Evolutionary conservation across 1,284 basidiomycete genomes (phyloP).

Genomic region (Ceratobasidium sp.): DNA sequence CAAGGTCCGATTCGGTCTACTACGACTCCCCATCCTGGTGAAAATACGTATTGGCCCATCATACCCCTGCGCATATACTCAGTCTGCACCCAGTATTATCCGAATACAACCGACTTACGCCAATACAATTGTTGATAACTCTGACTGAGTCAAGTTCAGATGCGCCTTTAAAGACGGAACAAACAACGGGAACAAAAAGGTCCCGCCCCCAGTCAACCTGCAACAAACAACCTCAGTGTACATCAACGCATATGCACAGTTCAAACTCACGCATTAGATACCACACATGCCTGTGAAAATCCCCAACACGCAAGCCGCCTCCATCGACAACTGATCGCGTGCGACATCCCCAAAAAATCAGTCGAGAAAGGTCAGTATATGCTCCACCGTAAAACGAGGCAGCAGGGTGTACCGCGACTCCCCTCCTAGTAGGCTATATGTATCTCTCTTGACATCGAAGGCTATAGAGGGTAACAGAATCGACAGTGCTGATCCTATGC

Average conservation of each 20-base stretch:
- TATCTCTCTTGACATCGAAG: neutral
- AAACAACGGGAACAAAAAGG: slow-evolving; percentile 62
- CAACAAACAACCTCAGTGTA: no score
- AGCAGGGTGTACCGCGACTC: no score
- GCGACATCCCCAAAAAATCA: slow-evolving; percentile 1
- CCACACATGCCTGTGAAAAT: slow-evolving; percentile 29
- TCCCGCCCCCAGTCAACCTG: slow-evolving; percentile 17
- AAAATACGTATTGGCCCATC: slow-evolving; percentile 73
- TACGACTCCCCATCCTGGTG: slow-evolving; percentile 66
- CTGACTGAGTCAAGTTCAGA: slow-evolving; percentile 73
- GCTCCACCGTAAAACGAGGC: neutral
- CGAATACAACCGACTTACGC: slow-evolving; percentile 57
- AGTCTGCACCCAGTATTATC: neutral
- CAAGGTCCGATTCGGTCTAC: slow-evolving; percentile 70
- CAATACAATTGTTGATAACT: slow-evolving; percentile 75
- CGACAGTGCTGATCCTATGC: slow-evolving; percentile 10
- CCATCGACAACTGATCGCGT: neutral
- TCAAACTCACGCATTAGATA: slow-evolving; percentile 16
- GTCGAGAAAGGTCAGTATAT: neutral
- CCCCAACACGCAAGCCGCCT: neutral
- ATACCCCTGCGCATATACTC: slow-evolving; percentile 62
- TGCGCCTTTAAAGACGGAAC: slow-evolving; percentile 68
- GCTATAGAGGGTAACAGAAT: neutral
- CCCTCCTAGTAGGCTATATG: neutral
- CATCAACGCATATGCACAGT: neutral